phyloP scores from a whole-genome alignment of 2,329 filamentous ascomycete genomes.

The Truncatella angustata region DNA sequence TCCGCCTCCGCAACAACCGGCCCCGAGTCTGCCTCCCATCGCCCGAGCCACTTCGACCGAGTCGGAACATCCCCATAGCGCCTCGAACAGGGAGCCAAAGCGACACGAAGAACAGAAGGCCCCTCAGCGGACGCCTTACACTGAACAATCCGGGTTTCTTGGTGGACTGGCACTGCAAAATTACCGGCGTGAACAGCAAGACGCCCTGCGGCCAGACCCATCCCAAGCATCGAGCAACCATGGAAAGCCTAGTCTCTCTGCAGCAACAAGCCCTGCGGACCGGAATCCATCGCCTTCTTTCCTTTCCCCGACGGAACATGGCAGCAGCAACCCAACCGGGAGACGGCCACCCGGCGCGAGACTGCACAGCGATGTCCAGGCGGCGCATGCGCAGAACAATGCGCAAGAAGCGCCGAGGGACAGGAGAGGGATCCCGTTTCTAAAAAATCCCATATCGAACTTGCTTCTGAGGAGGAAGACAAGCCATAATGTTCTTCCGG shows the following conservation, averaged over 20 bases:
- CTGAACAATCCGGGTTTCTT: conserved; percentile 47
- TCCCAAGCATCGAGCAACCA: conserved; percentile 17
- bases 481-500: conserved; percentile 45
- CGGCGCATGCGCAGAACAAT: conserved; percentile 26
- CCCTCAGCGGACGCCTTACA: conserved; percentile 32
- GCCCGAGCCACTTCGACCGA: conserved; percentile 45
- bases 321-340: conserved; percentile 33
- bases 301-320: conserved; percentile 48
- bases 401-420: conserved; percentile 41
- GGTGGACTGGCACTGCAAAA: conserved; percentile 54
- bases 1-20: conserved; percentile 20
- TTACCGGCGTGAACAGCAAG: conserved; percentile 40
- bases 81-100: conserved; percentile 14
- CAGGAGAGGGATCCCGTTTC: conserved; percentile 55
- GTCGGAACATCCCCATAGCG: conserved; percentile 23
- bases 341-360: conserved; percentile 43
- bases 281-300: conserved; percentile 40
- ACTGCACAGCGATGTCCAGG: conserved; percentile 36
- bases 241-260: conserved; percentile 14
- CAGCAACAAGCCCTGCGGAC: conserved; percentile 27
- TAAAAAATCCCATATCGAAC: conserved; percentile 60
- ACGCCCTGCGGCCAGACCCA: conserved; percentile 17
- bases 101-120: conserved; percentile 25
- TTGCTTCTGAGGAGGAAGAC: conserved; percentile 56
- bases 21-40: conserved; percentile 43